A percentile compares a stretch with the other conserved stretches of the same genome.
Conservation (phyloP, 78 protist species). For the Emiliania huxleyi region DNA sequence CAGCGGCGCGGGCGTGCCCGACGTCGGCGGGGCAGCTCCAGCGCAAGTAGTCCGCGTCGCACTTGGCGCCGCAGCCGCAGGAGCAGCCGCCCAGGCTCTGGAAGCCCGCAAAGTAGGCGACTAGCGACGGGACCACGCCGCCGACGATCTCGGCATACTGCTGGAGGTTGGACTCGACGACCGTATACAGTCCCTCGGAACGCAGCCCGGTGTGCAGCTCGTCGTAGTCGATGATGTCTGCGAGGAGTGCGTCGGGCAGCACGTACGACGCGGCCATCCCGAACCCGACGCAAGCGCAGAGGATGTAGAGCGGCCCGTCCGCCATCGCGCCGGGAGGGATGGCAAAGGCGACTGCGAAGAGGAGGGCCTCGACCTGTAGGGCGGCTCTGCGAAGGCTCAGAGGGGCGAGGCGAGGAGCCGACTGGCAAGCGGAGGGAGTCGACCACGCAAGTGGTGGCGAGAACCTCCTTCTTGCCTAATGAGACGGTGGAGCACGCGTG, state of each 20-base stretch:
- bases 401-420: no score
- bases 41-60: neutral
- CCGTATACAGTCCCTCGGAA: conserved; percentile 14
- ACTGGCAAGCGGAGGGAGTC: no score
- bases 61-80: neutral
- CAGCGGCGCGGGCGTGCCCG: no score
- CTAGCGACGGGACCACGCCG: neutral
- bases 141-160: neutral
- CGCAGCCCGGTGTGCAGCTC: conserved; percentile 6
- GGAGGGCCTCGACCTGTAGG: no score
- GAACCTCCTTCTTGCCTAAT: no score
- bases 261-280: neutral
- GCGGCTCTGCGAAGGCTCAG: no score
- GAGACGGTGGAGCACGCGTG: no score
- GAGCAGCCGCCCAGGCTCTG: neutral
- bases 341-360: no score
- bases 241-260: neutral
- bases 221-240: conserved; percentile 32
- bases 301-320: no score
- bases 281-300: no score
- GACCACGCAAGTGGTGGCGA: no score
- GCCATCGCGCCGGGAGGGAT: no score
- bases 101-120: neutral
- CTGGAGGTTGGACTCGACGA: neutral
- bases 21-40: neutral